Conservation (phyloP, 2,329 filamentous ascomycete genomes). For the Chrysoporthe cubensis region DNA sequence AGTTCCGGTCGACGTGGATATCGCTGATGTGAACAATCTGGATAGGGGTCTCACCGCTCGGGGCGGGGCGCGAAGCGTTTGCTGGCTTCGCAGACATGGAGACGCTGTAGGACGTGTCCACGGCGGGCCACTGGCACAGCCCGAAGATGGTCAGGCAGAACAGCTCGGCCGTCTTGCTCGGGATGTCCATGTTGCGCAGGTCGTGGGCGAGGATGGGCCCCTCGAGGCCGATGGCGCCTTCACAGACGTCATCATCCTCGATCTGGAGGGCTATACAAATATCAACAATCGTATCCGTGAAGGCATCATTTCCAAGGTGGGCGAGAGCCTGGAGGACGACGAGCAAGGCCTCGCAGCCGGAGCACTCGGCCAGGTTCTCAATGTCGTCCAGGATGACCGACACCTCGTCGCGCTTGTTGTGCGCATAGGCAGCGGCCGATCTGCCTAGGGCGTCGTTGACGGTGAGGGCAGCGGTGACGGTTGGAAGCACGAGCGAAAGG, state of each 20-base stretch:
- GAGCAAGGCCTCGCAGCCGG: constrained; percentile 20
- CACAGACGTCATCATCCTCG: constrained; percentile 60
- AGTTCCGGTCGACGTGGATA: constrained; percentile 61
- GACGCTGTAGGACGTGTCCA: constrained; percentile 46
- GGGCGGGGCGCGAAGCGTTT: constrained; percentile 39
- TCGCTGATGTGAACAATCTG: constrained; percentile 64
- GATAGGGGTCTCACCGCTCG: constrained; percentile 51
- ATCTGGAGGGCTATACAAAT: constrained; percentile 43
- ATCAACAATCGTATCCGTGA: constrained; percentile 41
- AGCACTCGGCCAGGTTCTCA: constrained; percentile 26
- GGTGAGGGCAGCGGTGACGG: constrained; percentile 18
- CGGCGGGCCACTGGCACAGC: constrained; percentile 53
- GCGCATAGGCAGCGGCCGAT: constrained; percentile 17
- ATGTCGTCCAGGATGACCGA: constrained; percentile 22
- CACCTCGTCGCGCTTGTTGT: constrained; percentile 15
- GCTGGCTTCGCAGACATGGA: constrained; percentile 48
- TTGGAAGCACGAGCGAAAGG: constrained; percentile 11
- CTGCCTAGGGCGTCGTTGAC: constrained; percentile 20
- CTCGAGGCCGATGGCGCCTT: constrained; percentile 54
- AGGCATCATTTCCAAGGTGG: constrained; percentile 36
- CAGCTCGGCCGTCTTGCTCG: constrained; percentile 53
- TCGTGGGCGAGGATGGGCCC: constrained; percentile 56
- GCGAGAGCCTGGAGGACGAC: constrained; percentile 25
- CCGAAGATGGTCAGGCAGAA: constrained; percentile 60
- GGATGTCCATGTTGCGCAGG: constrained; percentile 50